Evolutionary conservation across 2,329 filamentous ascomycete species (phyloP).

Genomic region (Cladosporium colombiae): DNA sequence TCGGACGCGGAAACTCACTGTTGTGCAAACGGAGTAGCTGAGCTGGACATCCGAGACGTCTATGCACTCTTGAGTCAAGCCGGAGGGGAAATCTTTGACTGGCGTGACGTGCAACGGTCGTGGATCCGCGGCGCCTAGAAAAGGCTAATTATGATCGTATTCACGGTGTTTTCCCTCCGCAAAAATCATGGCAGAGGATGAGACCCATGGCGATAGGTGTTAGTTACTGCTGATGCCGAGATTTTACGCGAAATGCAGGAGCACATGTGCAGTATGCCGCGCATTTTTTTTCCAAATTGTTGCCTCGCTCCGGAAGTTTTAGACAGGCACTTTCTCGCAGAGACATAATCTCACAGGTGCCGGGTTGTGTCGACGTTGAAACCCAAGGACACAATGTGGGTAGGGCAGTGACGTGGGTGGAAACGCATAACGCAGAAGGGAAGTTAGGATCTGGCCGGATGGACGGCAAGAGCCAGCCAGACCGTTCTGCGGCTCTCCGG

Average conservation of each 20-base stretch:
- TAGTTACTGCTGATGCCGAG: constrained; percentile 9
- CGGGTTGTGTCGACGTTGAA: background rate
- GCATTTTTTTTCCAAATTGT: background rate
- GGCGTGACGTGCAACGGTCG: constrained; percentile 15
- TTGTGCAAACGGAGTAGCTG: constrained; percentile 12
- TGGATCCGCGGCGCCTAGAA: constrained; percentile 6
- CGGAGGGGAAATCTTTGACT: too few relatives aligned
- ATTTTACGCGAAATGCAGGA: background rate
- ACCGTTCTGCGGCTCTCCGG: constrained; percentile 10
- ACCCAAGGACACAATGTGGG: background rate
- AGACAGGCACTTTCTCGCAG: background rate
- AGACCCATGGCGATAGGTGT: background rate
- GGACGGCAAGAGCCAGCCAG: constrained; percentile 11
- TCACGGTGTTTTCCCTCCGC: background rate
- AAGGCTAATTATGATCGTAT: background rate
- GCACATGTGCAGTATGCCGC: background rate
- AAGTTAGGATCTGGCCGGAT: constrained; percentile 16
- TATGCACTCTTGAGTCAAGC: background rate
- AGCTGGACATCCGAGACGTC: constrained; percentile 7
- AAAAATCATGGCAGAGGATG: background rate
- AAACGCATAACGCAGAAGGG: constrained; percentile 1
- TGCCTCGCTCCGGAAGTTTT: background rate
- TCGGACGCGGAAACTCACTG: background rate
- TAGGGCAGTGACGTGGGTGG: constrained; percentile 13
- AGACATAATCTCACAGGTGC: constrained; percentile 6